Conservation (phyloP, 257 asterid species). For the Solanum bukasovii region DNA sequence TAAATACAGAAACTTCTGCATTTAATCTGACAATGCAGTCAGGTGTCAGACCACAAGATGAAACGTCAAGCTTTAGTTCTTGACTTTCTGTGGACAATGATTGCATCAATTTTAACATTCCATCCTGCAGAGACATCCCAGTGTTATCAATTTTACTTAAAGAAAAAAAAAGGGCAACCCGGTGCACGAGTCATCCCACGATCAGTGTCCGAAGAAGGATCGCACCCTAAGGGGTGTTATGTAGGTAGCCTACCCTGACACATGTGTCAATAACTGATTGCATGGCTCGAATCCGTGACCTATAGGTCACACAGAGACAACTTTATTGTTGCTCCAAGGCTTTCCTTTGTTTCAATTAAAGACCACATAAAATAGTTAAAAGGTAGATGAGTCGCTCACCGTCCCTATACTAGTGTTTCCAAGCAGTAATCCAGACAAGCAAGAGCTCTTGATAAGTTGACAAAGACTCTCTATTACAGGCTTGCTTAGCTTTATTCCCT, state of each 20-base stretch:
- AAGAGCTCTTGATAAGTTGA: conserved; percentile 47
- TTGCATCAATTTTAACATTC: conserved; percentile 50
- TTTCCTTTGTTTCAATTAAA: background rate
- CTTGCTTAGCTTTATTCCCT: conserved; percentile 74
- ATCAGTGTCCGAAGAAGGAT: background rate
- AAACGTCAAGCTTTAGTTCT: conserved; percentile 75
- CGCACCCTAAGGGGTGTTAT: background rate
- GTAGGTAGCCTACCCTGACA: background rate
- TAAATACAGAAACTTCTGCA: conserved; percentile 35
- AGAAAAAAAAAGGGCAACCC: background rate
- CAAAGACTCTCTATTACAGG: conserved; percentile 71
- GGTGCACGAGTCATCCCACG: background rate
- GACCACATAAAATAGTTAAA: background rate
- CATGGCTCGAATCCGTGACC: background rate
- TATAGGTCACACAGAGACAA: background rate
- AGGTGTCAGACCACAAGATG: conserved; percentile 49
- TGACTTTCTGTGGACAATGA: conserved; percentile 62
- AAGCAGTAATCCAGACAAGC: conserved; percentile 74
- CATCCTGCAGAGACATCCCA: conserved; percentile 51
- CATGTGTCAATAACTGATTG: background rate
- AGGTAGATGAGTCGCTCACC: background rate
- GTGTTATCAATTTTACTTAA: background rate
- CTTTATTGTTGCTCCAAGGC: background rate
- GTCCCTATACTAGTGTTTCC: conserved; percentile 68
- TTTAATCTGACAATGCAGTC: conserved; percentile 42